Conservation (phyloP, 1,139 yeast species). For the Waltiozyma solani region DNA sequence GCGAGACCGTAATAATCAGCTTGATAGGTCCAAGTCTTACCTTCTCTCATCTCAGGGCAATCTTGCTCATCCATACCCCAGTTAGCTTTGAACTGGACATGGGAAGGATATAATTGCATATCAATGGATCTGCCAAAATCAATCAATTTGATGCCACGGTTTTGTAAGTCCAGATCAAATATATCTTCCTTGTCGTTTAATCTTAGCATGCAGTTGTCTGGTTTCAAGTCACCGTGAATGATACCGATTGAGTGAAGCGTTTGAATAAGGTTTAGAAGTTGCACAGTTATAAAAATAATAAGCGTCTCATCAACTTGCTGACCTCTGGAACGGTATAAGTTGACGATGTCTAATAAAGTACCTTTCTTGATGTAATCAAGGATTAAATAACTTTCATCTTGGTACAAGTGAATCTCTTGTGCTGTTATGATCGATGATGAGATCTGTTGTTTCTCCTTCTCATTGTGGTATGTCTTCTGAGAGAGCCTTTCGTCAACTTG, state of each 20-base stretch:
- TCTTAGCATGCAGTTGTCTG: conserved; percentile 80
- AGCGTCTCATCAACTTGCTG: conserved; percentile 46
- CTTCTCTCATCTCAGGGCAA: conserved; percentile 61
- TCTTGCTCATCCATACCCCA: conserved; percentile 69
- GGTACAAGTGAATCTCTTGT: conserved; percentile 43
- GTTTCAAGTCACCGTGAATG: conserved; percentile 78
- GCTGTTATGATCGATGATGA: conserved; percentile 39
- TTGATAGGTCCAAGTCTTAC: conserved; percentile 66
- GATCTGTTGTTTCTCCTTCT: conserved; percentile 18
- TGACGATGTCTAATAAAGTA: conserved; percentile 65
- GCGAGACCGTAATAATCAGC: conserved; percentile 86
- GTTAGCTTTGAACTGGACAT: conserved; percentile 45
- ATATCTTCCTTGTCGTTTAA: conserved; percentile 26
- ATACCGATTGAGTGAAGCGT: conserved; percentile 54
- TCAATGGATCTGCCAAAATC: conserved; percentile 86
- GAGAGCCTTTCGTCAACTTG: conserved; percentile 37
- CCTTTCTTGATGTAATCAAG: conserved; percentile 68
- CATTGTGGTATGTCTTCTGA: too few relatives aligned
- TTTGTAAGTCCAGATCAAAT: conserved; percentile 32
- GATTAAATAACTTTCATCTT: conserved; percentile 68
- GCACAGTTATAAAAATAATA: conserved; percentile 53
- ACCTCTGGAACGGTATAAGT: conserved; percentile 28
- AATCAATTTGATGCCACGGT: conserved; percentile 53
- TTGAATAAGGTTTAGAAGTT: conserved; percentile 51
- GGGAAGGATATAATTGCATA: conserved; percentile 41